Conservation (phyloP, 2,329 filamentous ascomycete species). For the Ascochyta koolunga region DNA sequence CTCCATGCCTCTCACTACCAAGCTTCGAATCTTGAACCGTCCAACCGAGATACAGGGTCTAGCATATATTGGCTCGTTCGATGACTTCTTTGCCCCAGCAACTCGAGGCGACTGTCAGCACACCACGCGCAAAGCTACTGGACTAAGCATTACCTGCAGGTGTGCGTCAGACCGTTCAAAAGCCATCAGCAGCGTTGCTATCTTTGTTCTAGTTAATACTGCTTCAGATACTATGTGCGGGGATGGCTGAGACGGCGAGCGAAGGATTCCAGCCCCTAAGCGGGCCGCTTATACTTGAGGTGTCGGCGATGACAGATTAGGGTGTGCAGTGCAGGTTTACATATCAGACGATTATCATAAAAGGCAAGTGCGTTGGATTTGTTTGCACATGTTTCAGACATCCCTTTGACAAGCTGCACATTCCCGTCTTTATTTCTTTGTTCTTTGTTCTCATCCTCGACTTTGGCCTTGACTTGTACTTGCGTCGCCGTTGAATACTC, state of each 20-base stretch:
- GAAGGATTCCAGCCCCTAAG: not conserved
- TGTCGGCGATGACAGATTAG: slow-evolving; percentile 12
- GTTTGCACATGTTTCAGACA: slow-evolving; percentile 7
- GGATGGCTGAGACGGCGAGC: slow-evolving; percentile 1
- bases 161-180: slow-evolving; percentile 6
- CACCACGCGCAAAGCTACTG: not conserved
- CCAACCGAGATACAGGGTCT: not conserved
- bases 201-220: not conserved
- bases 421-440: not conserved
- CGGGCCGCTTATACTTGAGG: slow-evolving; percentile 6
- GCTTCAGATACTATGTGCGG: not conserved
- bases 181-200: slow-evolving; percentile 5
- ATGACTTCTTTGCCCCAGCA: not conserved
- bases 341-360: not conserved
- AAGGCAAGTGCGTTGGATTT: not conserved
- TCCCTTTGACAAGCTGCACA: not conserved
- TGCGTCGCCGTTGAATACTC: not conserved
- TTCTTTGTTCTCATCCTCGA: not conserved
- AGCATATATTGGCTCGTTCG: not conserved
- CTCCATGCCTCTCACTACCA: not conserved
- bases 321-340: not conserved
- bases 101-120: not conserved
- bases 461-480: not conserved
- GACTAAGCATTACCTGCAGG: not conserved
- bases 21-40: not conserved